phyloP scores from a whole-genome alignment of 2,329 filamentous ascomycete species.

The Trichoderma koningii region DNA sequence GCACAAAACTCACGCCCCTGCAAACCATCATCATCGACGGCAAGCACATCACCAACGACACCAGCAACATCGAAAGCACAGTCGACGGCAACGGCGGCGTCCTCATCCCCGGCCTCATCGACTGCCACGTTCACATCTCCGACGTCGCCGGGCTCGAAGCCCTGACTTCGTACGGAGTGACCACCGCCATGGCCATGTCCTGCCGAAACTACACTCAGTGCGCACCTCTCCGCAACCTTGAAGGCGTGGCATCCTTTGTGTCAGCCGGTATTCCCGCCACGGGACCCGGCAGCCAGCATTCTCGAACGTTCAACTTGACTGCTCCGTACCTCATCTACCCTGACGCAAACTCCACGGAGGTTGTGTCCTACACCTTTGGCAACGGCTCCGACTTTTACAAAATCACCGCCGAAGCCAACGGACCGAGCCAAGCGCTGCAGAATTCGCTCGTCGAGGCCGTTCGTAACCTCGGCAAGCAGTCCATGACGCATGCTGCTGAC shows the following conservation, averaged over 20 bases:
- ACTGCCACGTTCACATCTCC: conserved; percentile 19
- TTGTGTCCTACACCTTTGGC: conserved; percentile 13
- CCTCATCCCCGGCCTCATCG: conserved; percentile 9
- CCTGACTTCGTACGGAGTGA: conserved; percentile 10
- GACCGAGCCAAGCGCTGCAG: conserved; percentile 16
- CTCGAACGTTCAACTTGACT: conserved; percentile 12
- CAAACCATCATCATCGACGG: conserved; percentile 20
- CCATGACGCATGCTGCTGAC: conserved; percentile 12
- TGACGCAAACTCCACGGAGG: not conserved
- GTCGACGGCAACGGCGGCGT: conserved; percentile 13
- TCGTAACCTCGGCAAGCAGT: conserved; percentile 14
- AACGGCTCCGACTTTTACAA: conserved; percentile 23
- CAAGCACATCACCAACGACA: conserved; percentile 10
- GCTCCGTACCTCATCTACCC: conserved; percentile 15
- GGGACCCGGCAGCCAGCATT: conserved; percentile 18
- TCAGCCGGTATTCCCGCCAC: conserved; percentile 12
- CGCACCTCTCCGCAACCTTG: conserved; percentile 4
- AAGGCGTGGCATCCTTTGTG: conserved; percentile 15
- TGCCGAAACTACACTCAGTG: conserved; percentile 20
- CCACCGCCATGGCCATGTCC: conserved; percentile 14
- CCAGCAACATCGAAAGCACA: not conserved
- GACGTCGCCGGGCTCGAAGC: not conserved
- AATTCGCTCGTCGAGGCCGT: conserved; percentile 12
- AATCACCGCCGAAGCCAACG: conserved; percentile 12
- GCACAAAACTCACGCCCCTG: not conserved